phyloP scores from a whole-genome alignment of 768 basidiomycete species.

The Clitopilus passeckerianus region DNA sequence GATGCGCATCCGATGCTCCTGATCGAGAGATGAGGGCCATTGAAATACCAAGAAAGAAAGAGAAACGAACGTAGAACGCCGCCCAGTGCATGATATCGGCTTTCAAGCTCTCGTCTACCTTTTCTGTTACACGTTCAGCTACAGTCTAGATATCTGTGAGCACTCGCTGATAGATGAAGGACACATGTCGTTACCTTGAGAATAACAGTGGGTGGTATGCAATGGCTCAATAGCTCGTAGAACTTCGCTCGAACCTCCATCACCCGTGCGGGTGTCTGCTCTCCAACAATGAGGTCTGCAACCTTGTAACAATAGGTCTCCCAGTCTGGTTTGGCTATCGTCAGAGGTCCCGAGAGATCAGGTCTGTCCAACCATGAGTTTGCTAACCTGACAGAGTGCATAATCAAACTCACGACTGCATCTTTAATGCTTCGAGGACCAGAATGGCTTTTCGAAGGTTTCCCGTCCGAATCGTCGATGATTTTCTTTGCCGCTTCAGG shows the following conservation, averaged over 20 bases:
- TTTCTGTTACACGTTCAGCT: conserved; percentile 80
- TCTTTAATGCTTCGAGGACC: conserved; percentile 91
- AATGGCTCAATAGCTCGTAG: conserved; percentile 94
- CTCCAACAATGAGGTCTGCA: conserved; percentile 82
- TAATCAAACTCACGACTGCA: conserved; percentile 74
- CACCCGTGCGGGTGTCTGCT: conserved; percentile 85
- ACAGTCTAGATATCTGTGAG: conserved; percentile 58
- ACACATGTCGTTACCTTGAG: conserved; percentile 60
- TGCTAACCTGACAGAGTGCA: background rate
- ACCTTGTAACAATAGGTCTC: conserved; percentile 94
- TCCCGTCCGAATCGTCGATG: conserved; percentile 77
- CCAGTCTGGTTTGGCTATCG: conserved; percentile 98
- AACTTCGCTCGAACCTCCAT: conserved; percentile 92
- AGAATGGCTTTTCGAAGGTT: conserved; percentile 93
- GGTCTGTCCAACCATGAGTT: conserved; percentile 42
- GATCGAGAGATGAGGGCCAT: background rate
- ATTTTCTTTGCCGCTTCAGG: conserved; percentile 72
- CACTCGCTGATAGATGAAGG: background rate
- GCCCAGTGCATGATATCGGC: conserved; percentile 98
- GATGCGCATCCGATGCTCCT: conserved; percentile 96
- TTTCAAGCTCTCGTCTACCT: conserved; percentile 87
- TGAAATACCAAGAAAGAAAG: background rate
- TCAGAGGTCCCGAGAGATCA: conserved; percentile 73
- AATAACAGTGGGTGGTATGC: conserved; percentile 90
- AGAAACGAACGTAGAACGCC: conserved; percentile 72